A percentile compares a stretch with the other conserved stretches of the same genome.
Evolutionary conservation across 148 eudicot species (phyloP).

Genomic region (Agrostemma githago): DNA sequence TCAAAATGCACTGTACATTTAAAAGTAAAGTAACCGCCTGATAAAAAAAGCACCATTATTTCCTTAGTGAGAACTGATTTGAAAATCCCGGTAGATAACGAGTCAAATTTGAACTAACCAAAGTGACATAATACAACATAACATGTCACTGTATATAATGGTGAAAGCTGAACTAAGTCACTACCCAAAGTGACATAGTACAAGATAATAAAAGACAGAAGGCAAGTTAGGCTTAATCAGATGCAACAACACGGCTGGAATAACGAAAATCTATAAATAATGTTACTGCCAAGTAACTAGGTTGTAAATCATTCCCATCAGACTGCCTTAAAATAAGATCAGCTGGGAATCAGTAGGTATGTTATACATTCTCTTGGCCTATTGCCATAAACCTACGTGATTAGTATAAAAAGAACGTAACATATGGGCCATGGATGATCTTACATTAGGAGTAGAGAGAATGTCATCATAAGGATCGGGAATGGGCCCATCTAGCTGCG

Average conservation of each 20-base stretch:
- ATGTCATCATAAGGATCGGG: constrained; percentile 90
- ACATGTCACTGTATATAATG: background rate
- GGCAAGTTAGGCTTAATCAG: background rate
- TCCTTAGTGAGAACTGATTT: too few species aligned
- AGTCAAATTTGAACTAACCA: too few species aligned
- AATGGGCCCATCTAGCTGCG: constrained; percentile 81
- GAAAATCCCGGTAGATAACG: too few species aligned
- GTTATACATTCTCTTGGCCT: background rate
- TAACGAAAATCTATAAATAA: background rate
- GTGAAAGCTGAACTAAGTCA: background rate
- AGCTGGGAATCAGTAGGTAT: background rate
- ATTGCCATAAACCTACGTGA: background rate
- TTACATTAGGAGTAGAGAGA: constrained; percentile 91
- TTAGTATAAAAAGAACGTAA: background rate
- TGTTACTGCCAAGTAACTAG: constrained; percentile 6
- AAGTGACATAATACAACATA: too few species aligned
- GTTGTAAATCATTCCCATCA: constrained; percentile 4
- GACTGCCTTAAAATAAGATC: background rate
- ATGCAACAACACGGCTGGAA: background rate
- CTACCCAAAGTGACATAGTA: background rate
- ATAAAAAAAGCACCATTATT: too few species aligned
- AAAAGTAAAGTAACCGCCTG: too few species aligned
- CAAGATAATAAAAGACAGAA: background rate
- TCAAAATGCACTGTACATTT: too few species aligned
- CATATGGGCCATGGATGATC: constrained; percentile 5